Evolutionary conservation across 2,329 filamentous ascomycete species (phyloP), one percentile per base, ranked within the genome.

Genomic region (Penicillium sp.): DNA sequence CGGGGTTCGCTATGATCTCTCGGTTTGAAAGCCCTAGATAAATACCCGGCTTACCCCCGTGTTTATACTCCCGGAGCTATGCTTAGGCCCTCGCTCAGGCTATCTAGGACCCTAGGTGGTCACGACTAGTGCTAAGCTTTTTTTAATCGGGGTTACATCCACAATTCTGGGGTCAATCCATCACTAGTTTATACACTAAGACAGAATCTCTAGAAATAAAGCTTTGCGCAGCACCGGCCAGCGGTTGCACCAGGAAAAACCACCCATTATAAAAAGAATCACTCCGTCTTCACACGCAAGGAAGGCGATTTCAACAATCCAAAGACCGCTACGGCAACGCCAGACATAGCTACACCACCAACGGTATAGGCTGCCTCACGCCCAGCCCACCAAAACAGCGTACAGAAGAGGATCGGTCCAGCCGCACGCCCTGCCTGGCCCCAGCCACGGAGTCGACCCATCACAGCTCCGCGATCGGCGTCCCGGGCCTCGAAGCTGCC

Each of bases 301-400:
- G 47, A 22, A 3, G 90, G 90, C 19, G 87, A 82, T 77, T 88
- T 91, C 62, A 97, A 76, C 0, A 84, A 85, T 19, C 85, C 82
- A 73, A 96, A 89, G 0, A 89, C 91, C 24, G 92, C 77, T 11
- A 82, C 82, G 46, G 85, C 83, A 11, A 98, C 93, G 1, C 82
- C 85, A 5, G 90, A 76, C 80, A 98, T 96, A 5, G 92, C 92
- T 13, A 85, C 82, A 0, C 91, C 90, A 4, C 95, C 95, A 68
- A 92, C 83, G 1, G 81, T 82, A 75, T 98, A 99, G 2, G 95
- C 95, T 11, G 87, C 83, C 71, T 96, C 89, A 49, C 95, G 83
- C 0, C 95, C 95, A 6, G 92, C 93, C 95, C 95, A 99, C 95
- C 95, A 99, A 79, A 99, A 99, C 56, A 99, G 81, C 50, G 91